Evolutionary conservation across 164 flowering plant genomes (phyloP), one percentile per base, ranked within the genome.

Genomic region (Echeveria elegans): DNA sequence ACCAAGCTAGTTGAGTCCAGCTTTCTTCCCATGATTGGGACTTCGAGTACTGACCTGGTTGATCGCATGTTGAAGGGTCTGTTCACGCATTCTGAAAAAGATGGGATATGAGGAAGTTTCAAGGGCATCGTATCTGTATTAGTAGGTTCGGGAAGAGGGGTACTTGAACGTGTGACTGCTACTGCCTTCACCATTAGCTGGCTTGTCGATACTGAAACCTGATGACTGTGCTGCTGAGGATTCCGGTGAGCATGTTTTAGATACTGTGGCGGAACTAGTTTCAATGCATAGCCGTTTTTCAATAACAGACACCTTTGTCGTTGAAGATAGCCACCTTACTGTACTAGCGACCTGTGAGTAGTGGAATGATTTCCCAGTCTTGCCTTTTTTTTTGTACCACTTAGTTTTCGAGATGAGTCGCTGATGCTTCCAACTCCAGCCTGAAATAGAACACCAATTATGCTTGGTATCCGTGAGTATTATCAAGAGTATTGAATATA

Each of bases 291-390:
- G 31, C 31, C 65, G 1, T 5, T 63, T 32, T 38, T 34, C 43
- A 19, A 34, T 32, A 63, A 34, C 38, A 32, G 65, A 34, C 36
- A 16, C 65, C 10, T 34, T 21, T n/a, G 28, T 6, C 14, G 65
- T 15, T 34, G 43, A 34, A n/a, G 65, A 63, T 36, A 63, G 24
- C 65, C 65, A 63, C 28, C 65, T 63, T 16, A 48, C 68, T 5
- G 59, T 66, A 30, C 59, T 47, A 47, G 59, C 68, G 75, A 92
- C 79, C 70, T 88, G 93, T 6, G 96, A 89, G 69, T 80, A 80
- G 72, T 93, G 90, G 66, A 93, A 85, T 38, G 97, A 77, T 71
- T 84, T 90, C 66, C 96, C 96, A 64, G 79, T 68, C 69, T 81
- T 90, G 38, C 84, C 84, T 61, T 83, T 88, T 69, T 87, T 87